Base-by-base conservation (phyloP, 805 yeast species). In the Yarrowia porcina region DNA sequence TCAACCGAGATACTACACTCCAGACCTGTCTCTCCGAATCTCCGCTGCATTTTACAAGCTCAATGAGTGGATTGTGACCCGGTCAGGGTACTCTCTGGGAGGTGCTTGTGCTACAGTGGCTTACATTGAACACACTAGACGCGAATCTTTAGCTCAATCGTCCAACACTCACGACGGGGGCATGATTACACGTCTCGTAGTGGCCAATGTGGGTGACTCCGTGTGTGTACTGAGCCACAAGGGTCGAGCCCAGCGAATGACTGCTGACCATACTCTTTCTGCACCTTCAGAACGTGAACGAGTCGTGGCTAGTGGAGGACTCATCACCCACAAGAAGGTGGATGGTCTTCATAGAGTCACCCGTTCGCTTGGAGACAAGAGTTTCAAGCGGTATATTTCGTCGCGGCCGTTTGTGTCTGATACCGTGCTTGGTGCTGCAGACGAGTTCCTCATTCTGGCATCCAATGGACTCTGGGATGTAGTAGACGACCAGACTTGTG, bases 401-500 rank as follows among this genome's bases (percentile, higher is more conserved):
- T 91, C 94, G 0, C 80, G 83, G 59, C 96, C 94, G 1, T 90
- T 83, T 68, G 87, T 32, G 33, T 57, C 64, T 92, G 0, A 87
- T 92, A 0, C 80, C 86, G 76, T 88, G 39, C 79, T 80, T 17
- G 70, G 72, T 15, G 71, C 72, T 0, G 77, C 75, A 13, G 96
- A 90, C 71, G 85, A 85, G 65, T 89, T 86, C 68, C 72, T 90
- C 69, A 88, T 90, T 41, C 76, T 90, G 64, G 97, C 96, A 0
- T 88, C 96, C 70, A 96, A 90, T 73, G 97, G 97, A 0, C 76
- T 90, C 2, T 90, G 96, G 96, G 97, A 90, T 71, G 93, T 89
- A 5, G 79, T 89, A 39, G 78, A 83, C 10, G 96, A 89, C 70
- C 85, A 82, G 65, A 82, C 81, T 49, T 96, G 96, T 0, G 85